Evolutionary conservation across 768 basidiomycete species (phyloP).

Genomic region (Xerocomellus amylosporus): DNA sequence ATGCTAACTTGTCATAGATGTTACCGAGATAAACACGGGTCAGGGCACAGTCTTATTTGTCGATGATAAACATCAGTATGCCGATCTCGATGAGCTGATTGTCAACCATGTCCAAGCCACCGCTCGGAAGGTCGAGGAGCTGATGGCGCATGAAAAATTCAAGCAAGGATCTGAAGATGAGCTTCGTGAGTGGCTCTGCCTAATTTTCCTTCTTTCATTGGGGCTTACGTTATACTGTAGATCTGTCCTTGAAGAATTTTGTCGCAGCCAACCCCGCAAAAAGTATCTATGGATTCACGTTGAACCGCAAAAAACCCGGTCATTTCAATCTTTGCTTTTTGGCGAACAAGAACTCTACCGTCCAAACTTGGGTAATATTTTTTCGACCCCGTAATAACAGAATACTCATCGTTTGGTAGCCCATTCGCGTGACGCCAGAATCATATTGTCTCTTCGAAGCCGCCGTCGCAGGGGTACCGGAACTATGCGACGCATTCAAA

Average conservation of each 20-base stretch:
- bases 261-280: slow-evolving; percentile 91
- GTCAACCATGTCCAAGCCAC: slow-evolving; percentile 96
- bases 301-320: slow-evolving; percentile 86
- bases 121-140: slow-evolving; percentile 87
- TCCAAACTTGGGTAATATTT: slow-evolving; percentile 80
- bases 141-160: slow-evolving; percentile 95
- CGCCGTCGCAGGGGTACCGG: slow-evolving; percentile 85
- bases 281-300: slow-evolving; percentile 93
- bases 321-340: slow-evolving; percentile 93
- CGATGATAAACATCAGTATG: slow-evolving; percentile 76
- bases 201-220: not conserved
- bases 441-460: slow-evolving; percentile 90
- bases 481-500: slow-evolving; percentile 98
- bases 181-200: slow-evolving; percentile 63
- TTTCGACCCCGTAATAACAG: not conserved
- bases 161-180: slow-evolving; percentile 85
- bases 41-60: slow-evolving; percentile 68
- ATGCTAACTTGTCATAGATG: slow-evolving; percentile 49
- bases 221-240: slow-evolving; percentile 38
- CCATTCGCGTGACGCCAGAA: slow-evolving; percentile 82
- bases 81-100: slow-evolving; percentile 94
- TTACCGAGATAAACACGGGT: slow-evolving; percentile 76
- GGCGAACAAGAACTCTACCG: slow-evolving; percentile 84
- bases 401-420: slow-evolving; percentile 42
- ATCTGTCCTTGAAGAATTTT: slow-evolving; percentile 83